Evolutionary conservation across 2,329 filamentous ascomycete genomes (phyloP), one percentile per base, ranked within the genome.

Genomic region (Xylariaceae sp.): DNA sequence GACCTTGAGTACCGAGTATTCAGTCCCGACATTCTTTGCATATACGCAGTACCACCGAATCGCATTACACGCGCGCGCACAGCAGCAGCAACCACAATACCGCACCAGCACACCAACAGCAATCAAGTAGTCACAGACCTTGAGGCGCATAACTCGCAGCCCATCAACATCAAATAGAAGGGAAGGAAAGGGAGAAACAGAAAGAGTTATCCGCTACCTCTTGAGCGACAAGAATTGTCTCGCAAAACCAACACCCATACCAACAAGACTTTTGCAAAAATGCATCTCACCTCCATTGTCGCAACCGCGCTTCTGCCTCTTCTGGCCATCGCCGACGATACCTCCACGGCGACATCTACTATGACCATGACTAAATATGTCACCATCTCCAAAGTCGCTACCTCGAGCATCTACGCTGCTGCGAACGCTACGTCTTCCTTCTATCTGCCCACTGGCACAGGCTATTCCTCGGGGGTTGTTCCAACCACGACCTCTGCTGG

Each of bases 271-370:
- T 21, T 27, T 32, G 51, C 54, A 64, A 63, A 64, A 43, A 79
- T 79, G 76, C 75, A 75, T 57, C 61, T 79, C 63, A 69, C 71
- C 40, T 69, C 76, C 24, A 63, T 84, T 55, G 53, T 79, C 64
- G 68, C 80, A 55, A 76, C 77, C 56, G 68, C 75, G 57, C 66
- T 79, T 58, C 75, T 85, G 66, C 81, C 82, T 63, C 73, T 81
- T 47, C 67, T 83, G 65, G 82, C 80, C 55, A 63, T 81, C 46
- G 81, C 81, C 30, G 67, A 74, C 45, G 70, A 67, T 27, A 64
- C 67, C 50, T 64, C 65, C 20, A 75, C 76, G 36, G 74, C 77
- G 15, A 80, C 77, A 18, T 74, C 74, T 21, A 84, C 81, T 33
- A 73, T 74, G 50, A 78, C 76, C 39, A 64, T 78, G 63, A 81